Evolutionary conservation across 1,284 basidiomycete species (phyloP), one percentile per base, ranked within the genome.

Genomic region (Ganoderma lingzhi): DNA sequence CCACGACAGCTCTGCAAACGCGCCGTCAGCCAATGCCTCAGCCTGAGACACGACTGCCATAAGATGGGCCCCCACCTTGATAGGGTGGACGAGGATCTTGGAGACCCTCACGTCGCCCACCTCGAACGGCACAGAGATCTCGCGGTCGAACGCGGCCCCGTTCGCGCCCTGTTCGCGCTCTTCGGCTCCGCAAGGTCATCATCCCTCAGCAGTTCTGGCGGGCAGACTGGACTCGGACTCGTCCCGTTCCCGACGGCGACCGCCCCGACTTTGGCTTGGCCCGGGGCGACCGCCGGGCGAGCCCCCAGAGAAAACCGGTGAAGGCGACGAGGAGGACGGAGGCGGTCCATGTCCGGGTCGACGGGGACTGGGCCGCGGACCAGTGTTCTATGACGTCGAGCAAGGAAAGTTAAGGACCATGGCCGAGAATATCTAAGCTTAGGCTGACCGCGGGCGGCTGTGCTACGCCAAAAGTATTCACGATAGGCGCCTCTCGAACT

Each of bases 61-160:
- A 45, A 12, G 14, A 2, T 19, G 8, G 65, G 41, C 6, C 65
- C 75, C 28, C 71, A 86, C 87, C 81, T 93, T 93, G 80, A 93
- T 90, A 35, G 91, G 91, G 74, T 92, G 90, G 1, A 93, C 77
- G 45, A 91, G 76, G 28, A 92, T 83, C 78, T 87, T 89, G 0
- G 88, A 84, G 15, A 92, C 86, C n/a, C 77, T 79, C 14, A 88
- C 80, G 67, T 84, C 79, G 12, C 79, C 80, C 17, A 76, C 68
- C 8, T 69, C 68, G 62, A 76, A 76, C 15, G 75, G 75, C 17
- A 73, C 70, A 0, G 62, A 59, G 2, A 71, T 37, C 59, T 71
- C 70, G 59, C 64, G 68, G 42, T 72, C 71, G 0, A 67, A 42
- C 12, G 64, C 41, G 19, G 70, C 68, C 28, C 58, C 69, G 17